Evolutionary conservation across 305 asterid genomes (phyloP).

Genomic region (Fraxinus ornus): DNA sequence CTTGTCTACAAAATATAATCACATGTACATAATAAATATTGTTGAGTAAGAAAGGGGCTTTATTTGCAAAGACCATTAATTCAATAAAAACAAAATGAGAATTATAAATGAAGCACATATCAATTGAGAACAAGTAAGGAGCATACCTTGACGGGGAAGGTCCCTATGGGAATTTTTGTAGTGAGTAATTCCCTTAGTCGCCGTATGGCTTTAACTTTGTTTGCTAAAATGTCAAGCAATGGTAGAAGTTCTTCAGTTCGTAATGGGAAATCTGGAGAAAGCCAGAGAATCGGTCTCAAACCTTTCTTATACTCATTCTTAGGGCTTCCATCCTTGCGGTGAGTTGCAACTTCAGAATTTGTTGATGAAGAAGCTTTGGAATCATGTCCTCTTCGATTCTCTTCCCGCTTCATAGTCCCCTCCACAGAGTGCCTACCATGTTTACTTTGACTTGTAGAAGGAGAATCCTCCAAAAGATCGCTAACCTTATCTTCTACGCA

Average conservation of each 20-base stretch:
- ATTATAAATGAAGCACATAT: slow-evolving; percentile 13
- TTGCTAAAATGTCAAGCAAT: slow-evolving; percentile 87
- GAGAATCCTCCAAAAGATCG: slow-evolving; percentile 63
- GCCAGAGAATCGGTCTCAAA: slow-evolving; percentile 94
- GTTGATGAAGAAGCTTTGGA: slow-evolving; percentile 55
- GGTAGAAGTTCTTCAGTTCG: slow-evolving; percentile 88
- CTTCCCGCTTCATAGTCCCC: slow-evolving; percentile 66
- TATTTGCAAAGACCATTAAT: neutral
- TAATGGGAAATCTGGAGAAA: slow-evolving; percentile 83
- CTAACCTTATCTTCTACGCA: slow-evolving; percentile 63
- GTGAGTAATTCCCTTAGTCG: slow-evolving; percentile 82
- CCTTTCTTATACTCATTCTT: slow-evolving; percentile 94
- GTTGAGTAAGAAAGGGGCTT: neutral
- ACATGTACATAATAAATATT: too few relatives aligned
- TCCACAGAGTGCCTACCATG: slow-evolving; percentile 80
- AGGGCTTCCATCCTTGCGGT: slow-evolving; percentile 56
- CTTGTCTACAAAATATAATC: too few relatives aligned
- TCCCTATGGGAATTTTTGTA: slow-evolving; percentile 86
- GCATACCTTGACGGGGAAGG: slow-evolving; percentile 91
- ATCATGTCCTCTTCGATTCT: slow-evolving; percentile 57
- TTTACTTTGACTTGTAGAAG: slow-evolving; percentile 45
- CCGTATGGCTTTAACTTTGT: slow-evolving; percentile 89
- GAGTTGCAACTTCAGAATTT: slow-evolving; percentile 42
- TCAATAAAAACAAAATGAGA: neutral
- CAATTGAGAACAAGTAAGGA: slow-evolving; percentile 5